Evolutionary conservation across 768 basidiomycete genomes (phyloP), one percentile per base, ranked within the genome.

Genomic region (Pleurotus pulmonarius): DNA sequence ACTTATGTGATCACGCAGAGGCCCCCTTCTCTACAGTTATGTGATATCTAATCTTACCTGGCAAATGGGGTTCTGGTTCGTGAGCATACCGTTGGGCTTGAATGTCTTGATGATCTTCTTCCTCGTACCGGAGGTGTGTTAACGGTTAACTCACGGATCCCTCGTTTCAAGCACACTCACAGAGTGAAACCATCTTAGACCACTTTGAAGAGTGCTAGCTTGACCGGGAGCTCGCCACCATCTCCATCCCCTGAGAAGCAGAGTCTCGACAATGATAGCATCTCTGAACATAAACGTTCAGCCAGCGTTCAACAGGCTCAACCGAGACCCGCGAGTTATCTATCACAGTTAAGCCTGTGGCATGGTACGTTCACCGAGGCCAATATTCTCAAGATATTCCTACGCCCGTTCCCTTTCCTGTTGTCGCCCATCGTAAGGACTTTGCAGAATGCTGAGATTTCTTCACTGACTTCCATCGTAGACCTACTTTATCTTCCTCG

Each of bases 31-130:
- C n/a, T 77, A 75, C 59, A 75, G 77, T 57, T 76, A 75, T 60
- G 75, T 78, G n/a, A 70, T 77, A 12, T 69, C 74, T 55, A 74
- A 75, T 56, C 51, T 73, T 22, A 69, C 75, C 2, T 73, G 75
- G 74, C 69, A 75, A 49, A 72, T 72, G 71, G 74, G 74, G 15
- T 79, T 78, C 62, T 79, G 77, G 77, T 73, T 77, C 57, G 71
- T 78, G n/a, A 68, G 69, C 25, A 78, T 78, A 45, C 70, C 73
- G 1, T 64, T 76, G 16, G 75, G 76, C 6, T 56, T 78, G 12
- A 64, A 64, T 4, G 60, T 73, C 8, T 44, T 75, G n/a, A 55
- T 69, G 5, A 69, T 77, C 3, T 73, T 78, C 60, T 73, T 77
- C 62, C 70, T 76, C 49, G 74, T 77, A 2, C 77, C 75, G 5